These are phyloP conservation scores for Physocladia obscura DNA, from an alignment of 192 early-diverging fungal species.

Conservation along the genomic window DNA sequence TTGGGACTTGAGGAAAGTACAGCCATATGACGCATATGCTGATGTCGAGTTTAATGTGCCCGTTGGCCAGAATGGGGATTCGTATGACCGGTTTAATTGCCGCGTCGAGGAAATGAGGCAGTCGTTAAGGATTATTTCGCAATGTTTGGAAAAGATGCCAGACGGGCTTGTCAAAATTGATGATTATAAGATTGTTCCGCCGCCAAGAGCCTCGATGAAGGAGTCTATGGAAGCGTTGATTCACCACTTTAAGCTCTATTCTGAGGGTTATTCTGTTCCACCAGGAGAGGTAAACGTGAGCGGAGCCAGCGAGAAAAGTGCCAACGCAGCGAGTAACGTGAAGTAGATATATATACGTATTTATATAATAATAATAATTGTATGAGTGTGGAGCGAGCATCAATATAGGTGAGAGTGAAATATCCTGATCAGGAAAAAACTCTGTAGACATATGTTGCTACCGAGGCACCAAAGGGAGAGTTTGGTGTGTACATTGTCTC, in stretches of 20 bases:
- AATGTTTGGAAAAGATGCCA: slow-evolving; percentile 96
- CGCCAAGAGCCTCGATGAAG: slow-evolving; percentile 92
- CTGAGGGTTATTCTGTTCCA: slow-evolving; percentile 97
- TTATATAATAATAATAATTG: too few species aligned
- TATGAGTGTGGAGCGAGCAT: too few species aligned
- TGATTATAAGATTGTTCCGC: slow-evolving; percentile 95
- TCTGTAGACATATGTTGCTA: slow-evolving; percentile 82
- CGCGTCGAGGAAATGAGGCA: slow-evolving; percentile 99
- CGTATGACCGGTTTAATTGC: slow-evolving; percentile 93
- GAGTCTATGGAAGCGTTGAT: slow-evolving; percentile 98
- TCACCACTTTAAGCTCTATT: slow-evolving; percentile 98
- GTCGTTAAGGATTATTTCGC: slow-evolving; percentile 88
- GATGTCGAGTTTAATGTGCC: slow-evolving; percentile 96
- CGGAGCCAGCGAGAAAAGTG: too few species aligned
- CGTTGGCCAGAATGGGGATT: slow-evolving; percentile 90
- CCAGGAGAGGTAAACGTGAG: slow-evolving; percentile 72
- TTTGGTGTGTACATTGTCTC: slow-evolving; percentile 94
- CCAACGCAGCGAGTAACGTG: too few species aligned
- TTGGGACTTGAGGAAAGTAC: slow-evolving; percentile 91
- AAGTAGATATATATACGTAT: too few species aligned
- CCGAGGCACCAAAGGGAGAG: slow-evolving; percentile 99
- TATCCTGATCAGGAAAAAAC: background rate
- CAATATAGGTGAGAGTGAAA: background rate
- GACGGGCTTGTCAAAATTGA: slow-evolving; percentile 91
- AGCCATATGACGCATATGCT: slow-evolving; percentile 95